phyloP scores from a whole-genome alignment of 306 rosid genomes.

The Casuarina equisetifolia region DNA sequence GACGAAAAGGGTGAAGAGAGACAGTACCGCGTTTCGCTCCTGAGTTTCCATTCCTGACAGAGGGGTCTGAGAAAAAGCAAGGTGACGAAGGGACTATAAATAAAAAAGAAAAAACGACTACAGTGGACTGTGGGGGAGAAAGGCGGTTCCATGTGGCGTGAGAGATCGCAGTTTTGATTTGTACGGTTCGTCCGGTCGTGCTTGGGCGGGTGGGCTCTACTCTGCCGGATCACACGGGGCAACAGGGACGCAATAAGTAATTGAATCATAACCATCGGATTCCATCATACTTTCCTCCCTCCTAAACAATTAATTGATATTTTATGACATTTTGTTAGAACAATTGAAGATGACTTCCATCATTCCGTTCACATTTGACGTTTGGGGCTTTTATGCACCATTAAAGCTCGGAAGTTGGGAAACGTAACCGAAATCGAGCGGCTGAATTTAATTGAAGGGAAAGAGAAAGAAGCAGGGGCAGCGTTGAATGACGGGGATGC shows the following conservation, averaged over 20 bases:
- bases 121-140: background rate
- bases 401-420: no score
- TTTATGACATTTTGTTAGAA: no score
- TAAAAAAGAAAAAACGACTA: background rate
- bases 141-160: slow-evolving; percentile 15
- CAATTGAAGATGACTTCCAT: no score
- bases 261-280: no score
- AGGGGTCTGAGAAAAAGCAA: background rate
- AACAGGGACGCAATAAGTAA: no score
- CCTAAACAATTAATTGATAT: no score
- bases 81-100: background rate
- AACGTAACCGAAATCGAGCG: background rate
- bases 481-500: background rate
- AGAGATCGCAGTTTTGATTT: slow-evolving; percentile 12
- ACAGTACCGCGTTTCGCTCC: slow-evolving; percentile 5
- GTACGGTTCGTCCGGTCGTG: background rate
- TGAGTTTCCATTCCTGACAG: slow-evolving; percentile 44
- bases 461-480: background rate
- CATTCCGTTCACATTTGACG: no score
- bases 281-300: no score
- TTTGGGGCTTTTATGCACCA: no score
- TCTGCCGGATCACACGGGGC: background rate
- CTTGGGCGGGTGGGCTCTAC: background rate
- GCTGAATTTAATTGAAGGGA: no score
- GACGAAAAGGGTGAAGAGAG: slow-evolving; percentile 33